Evolutionary conservation across 129 eudicot genomes (phyloP).

Genomic region (Erigeron canadensis): DNA sequence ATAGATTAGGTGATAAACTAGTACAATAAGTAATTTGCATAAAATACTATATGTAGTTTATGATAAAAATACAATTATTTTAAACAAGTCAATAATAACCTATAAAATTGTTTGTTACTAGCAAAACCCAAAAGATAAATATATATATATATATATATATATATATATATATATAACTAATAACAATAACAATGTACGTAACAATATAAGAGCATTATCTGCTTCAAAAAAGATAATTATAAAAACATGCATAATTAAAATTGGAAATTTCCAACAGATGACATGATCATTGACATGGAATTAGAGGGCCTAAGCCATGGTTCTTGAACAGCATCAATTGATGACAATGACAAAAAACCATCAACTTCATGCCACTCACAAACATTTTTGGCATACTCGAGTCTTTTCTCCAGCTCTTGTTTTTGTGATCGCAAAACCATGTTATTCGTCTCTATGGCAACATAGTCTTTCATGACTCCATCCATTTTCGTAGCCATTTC

Average conservation of each 20-base stretch:
- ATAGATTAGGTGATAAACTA: background rate
- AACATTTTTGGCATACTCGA: slow-evolving; percentile 46
- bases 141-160: background rate
- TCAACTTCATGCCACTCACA: slow-evolving; percentile 27
- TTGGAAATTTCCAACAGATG: slow-evolving; percentile 12
- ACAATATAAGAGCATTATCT: no score
- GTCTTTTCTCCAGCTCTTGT: slow-evolving; percentile 43
- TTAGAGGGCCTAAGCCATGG: slow-evolving; percentile 44
- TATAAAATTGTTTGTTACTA: no score
- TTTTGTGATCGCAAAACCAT: slow-evolving; percentile 37
- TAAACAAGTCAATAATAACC: no score
- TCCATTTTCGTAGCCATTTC: slow-evolving; percentile 38
- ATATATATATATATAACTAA: background rate
- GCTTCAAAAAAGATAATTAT: no score
- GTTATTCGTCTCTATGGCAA: slow-evolving; percentile 40
- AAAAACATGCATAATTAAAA: no score
- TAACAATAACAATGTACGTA: background rate
- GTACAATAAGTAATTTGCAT: background rate
- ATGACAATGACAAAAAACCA: background rate
- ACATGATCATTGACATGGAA: slow-evolving; percentile 28
- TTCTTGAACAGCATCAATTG: slow-evolving; percentile 27
- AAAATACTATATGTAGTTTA: no score
- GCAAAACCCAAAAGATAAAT: no score
- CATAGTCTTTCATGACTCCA: slow-evolving; percentile 1
- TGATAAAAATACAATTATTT: no score